Evolutionary conservation across 805 yeast species (phyloP).

Genomic region (Yamadazyma tumulicola): DNA sequence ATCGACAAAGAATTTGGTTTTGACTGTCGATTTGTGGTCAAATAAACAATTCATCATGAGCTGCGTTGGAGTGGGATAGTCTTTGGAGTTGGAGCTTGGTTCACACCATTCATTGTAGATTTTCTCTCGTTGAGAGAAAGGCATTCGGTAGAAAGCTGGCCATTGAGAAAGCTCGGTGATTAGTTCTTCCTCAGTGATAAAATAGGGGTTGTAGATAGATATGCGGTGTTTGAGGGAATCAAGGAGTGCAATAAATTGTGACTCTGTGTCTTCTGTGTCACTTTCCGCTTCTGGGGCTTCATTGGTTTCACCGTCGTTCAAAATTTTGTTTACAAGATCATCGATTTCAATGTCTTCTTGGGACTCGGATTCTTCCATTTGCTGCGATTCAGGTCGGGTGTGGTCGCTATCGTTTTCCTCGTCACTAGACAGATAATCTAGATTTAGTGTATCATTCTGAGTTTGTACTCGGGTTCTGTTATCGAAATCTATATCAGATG

Average conservation of each 20-base stretch:
- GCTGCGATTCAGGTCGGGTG: background rate
- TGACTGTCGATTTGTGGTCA: conserved; percentile 25
- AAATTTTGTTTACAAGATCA: conserved; percentile 9
- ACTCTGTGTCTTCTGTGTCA: background rate
- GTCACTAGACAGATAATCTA: too few relatives aligned
- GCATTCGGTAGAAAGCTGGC: conserved; percentile 27
- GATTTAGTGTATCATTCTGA: too few relatives aligned
- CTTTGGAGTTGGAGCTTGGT: background rate
- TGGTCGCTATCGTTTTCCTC: background rate
- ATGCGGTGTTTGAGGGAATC: conserved; percentile 21
- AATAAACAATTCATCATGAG: conserved; percentile 24
- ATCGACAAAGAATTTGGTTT: conserved; percentile 23
- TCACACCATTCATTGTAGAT: conserved; percentile 26
- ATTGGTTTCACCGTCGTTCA: background rate
- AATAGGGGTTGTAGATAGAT: conserved; percentile 36
- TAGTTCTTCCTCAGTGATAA: conserved; percentile 34
- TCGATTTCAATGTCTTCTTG: conserved; percentile 2
- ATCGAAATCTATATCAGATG: too few relatives aligned
- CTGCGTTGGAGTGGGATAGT: conserved; percentile 16
- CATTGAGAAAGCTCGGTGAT: conserved; percentile 22
- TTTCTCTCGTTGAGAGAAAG: conserved; percentile 17
- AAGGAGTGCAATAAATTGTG: conserved; percentile 23
- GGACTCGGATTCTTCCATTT: background rate
- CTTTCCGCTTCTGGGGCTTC: conserved; percentile 3
- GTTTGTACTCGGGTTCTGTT: too few relatives aligned